These are phyloP conservation scores for Tylopilus rubrobrunneus DNA, from an alignment of 768 basidiomycete species.

Conservation along the genomic window DNA sequence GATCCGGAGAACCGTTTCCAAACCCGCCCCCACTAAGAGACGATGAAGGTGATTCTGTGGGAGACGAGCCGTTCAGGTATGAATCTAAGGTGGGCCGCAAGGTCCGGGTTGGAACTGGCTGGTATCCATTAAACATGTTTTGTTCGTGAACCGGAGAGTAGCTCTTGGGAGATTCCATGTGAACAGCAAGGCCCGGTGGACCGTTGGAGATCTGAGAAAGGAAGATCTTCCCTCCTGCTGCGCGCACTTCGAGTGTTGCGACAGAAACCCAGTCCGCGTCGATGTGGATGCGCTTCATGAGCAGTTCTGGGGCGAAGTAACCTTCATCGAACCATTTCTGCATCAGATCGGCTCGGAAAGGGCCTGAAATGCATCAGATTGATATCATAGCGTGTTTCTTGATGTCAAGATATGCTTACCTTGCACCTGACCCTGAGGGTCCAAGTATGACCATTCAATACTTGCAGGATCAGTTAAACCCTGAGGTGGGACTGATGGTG, in stretches of 20 bases:
- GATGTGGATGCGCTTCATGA: slow-evolving; percentile 76
- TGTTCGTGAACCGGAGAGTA: slow-evolving; percentile 37
- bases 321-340: slow-evolving; percentile 92
- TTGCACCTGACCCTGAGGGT: slow-evolving; percentile 89
- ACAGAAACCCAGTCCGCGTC: slow-evolving; percentile 69
- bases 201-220: slow-evolving; percentile 44
- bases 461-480: slow-evolving; percentile 50
- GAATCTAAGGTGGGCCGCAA: slow-evolving; percentile 66
- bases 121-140: slow-evolving; percentile 47
- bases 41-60: slow-evolving; percentile 70
- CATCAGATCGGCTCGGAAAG: slow-evolving; percentile 86
- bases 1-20: slow-evolving; percentile 66
- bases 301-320: slow-evolving; percentile 79
- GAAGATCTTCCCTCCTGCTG: slow-evolving; percentile 58
- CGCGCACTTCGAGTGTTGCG: slow-evolving; percentile 50
- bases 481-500: slow-evolving; percentile 38
- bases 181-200: slow-evolving; percentile 55
- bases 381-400: neutral
- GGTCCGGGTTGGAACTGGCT: slow-evolving; percentile 61
- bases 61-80: slow-evolving; percentile 49
- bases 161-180: slow-evolving; percentile 48
- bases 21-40: slow-evolving; percentile 64
- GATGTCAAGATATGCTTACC: slow-evolving; percentile 42
- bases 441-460: slow-evolving; percentile 89
- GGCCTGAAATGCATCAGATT: slow-evolving; percentile 49